phyloP scores from a whole-genome alignment of 2,329 filamentous ascomycete species.

The Cladorrhinum sp. region DNA sequence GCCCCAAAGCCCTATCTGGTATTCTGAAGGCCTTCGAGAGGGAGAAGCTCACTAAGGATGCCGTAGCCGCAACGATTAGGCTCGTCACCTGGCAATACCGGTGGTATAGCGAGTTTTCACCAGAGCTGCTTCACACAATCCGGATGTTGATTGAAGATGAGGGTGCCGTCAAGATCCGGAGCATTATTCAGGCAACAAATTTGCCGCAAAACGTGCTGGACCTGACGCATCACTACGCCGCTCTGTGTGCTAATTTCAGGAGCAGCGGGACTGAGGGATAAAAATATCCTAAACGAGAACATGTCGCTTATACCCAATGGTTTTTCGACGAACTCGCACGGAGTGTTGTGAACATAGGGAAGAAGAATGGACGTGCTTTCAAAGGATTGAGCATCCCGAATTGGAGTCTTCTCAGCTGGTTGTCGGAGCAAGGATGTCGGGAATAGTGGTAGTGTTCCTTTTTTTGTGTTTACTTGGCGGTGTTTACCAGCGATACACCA shows the following conservation, averaged over 20 bases:
- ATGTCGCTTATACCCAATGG: too few relatives aligned
- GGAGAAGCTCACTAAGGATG: constrained; percentile 74
- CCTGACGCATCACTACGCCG: constrained; percentile 93
- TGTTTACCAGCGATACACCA: neutral
- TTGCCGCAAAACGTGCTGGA: constrained; percentile 90
- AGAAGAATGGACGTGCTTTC: too few relatives aligned
- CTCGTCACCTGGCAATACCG: constrained; percentile 97
- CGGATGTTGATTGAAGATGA: constrained; percentile 95
- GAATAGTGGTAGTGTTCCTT: too few relatives aligned
- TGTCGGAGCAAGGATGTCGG: too few relatives aligned
- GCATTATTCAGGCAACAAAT: constrained; percentile 94
- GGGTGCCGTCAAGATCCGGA: constrained; percentile 93
- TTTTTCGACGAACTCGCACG: too few relatives aligned
- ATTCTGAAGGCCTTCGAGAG: constrained; percentile 77
- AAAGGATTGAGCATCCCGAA: too few relatives aligned
- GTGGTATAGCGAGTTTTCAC: constrained; percentile 99
- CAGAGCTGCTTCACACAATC: constrained; percentile 81
- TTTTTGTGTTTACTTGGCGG: neutral
- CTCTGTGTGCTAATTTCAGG: constrained; percentile 88
- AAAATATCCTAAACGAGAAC: too few relatives aligned
- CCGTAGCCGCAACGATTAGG: constrained; percentile 80
- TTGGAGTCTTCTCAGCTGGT: too few relatives aligned
- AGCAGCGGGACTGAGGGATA: constrained; percentile 80
- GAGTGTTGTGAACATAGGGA: too few relatives aligned
- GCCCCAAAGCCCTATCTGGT: constrained; percentile 85